Conservation (phyloP, 2,329 filamentous ascomycete species). For the Phaeophleospora eucalypticola region DNA sequence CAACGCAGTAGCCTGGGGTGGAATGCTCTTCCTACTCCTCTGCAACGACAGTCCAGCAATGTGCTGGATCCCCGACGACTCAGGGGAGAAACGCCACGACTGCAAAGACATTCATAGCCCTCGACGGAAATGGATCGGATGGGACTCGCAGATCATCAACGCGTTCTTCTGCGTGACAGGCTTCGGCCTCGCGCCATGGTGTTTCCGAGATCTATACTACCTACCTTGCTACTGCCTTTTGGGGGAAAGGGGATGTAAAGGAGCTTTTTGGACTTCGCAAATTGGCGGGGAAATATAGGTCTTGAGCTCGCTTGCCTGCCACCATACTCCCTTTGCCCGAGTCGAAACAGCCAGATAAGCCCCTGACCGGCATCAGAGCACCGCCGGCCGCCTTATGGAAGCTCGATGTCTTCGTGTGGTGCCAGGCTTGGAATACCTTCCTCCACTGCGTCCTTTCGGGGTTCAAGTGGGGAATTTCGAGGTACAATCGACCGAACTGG, state of each 20-base stretch:
- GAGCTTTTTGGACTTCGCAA: constrained; percentile 53
- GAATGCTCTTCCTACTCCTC: constrained; percentile 82
- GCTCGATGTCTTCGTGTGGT: constrained; percentile 74
- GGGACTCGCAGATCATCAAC: constrained; percentile 77
- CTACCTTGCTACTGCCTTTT: constrained; percentile 60
- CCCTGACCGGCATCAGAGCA: too few relatives aligned
- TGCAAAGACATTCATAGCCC: constrained; percentile 51
- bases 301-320: too few relatives aligned
- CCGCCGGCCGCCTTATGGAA: constrained; percentile 69
- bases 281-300: too few relatives aligned
- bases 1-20: constrained; percentile 83
- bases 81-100: constrained; percentile 20
- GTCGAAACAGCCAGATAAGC: too few relatives aligned
- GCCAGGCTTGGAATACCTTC: constrained; percentile 74
- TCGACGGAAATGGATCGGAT: constrained; percentile 71
- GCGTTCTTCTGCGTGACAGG: constrained; percentile 82
- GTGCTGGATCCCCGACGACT: constrained; percentile 53
- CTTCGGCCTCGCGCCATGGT: constrained; percentile 80
- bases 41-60: constrained; percentile 70
- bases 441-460: constrained; percentile 64
- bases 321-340: too few relatives aligned
- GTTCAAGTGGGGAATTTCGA: constrained; percentile 66
- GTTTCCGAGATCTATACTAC: constrained; percentile 74
- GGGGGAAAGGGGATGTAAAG: constrained; percentile 19
- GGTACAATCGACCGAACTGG: constrained; percentile 70